Base-by-base conservation (phyloP, 345 rosid genomes). In the Pugionium dolabratum region DNA sequence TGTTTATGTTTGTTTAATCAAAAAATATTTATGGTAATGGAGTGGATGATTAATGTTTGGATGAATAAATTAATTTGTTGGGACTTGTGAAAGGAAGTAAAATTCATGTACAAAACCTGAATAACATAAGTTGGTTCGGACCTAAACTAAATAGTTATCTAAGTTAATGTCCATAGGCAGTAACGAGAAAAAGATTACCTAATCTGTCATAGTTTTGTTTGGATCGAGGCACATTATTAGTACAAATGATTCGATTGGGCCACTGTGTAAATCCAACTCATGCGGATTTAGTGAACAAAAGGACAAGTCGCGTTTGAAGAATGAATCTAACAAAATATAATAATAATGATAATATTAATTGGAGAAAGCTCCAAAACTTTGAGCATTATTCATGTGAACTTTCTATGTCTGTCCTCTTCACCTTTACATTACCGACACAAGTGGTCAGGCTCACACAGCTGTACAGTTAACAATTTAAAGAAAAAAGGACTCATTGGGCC, bases 221-320 rank as follows among this genome's bases (percentile, higher is more conserved):
- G 66, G 48, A 65, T 50, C 33, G 71, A 72, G 71, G 61, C 55
- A 26, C 66, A 72, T 25, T 65, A 65, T 9, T 72, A 35, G 37
- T 72, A 49, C 60, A 58, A 72, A 57, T 65, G 66, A 43, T 72
- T 50, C 55, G 55, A 65, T 58, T 59, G 76, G 71, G 71, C 33
- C 71, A 65, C 3, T 35, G 36, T 29, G 28, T 32, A 32, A 62
- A 63, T 47, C 40, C 44, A 71, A 46, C 58, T 50, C 66, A 72
- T 72, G 76, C 71, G 76, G 76, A 50, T 72, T 72, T 72, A 72
- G 71, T 64, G 76, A 72, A n/a, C 66, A 5, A 40, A 27, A 27
- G 7, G 71, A 72, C 76, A 72, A 72, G 42, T 51, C 48, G 9
- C 58, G 11, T 59, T 54, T 57, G 36, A 49, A 58, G 47, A 64